Conservation (phyloP, 2,329 filamentous ascomycete genomes). For the Trichoderma lentiforme region DNA sequence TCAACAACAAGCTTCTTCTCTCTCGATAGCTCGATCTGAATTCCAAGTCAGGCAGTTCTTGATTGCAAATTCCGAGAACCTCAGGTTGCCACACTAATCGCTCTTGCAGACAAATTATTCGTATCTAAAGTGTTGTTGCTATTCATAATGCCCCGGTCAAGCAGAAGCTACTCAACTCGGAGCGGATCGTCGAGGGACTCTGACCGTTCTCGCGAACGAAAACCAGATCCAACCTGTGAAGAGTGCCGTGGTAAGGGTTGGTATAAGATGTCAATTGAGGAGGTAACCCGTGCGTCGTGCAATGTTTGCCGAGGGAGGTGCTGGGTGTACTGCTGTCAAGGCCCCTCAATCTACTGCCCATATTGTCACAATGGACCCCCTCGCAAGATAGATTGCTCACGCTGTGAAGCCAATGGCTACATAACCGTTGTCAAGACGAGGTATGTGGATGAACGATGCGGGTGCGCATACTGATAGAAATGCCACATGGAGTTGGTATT, state of each 20-base stretch:
- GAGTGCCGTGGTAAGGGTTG: constrained; percentile 6
- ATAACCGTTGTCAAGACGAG: not conserved
- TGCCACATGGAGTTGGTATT: not conserved
- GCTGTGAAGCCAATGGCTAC: not conserved
- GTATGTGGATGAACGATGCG: not conserved
- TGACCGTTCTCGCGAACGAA: constrained; percentile 7
- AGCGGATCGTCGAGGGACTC: constrained; percentile 8
- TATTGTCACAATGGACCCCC: not conserved
- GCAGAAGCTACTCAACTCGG: constrained; percentile 4
- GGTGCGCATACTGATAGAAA: not conserved
- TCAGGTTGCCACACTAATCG: constrained; percentile 10
- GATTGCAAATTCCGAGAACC: not conserved
- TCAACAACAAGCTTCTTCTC: not conserved
- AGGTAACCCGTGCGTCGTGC: not conserved
- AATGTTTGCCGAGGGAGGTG: not conserved
- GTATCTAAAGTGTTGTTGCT: not conserved
- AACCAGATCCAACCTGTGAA: constrained; percentile 13
- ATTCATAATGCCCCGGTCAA: not conserved
- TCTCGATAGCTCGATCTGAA: no score
- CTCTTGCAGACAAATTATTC: not conserved
- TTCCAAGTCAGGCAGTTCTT: not conserved
- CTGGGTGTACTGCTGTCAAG: constrained; percentile 8
- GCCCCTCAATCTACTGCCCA: not conserved
- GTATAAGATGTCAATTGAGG: not conserved
- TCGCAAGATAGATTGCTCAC: not conserved